A percentile compares a stretch with the other conserved stretches of the same genome.
Conservation (phyloP, 768 basidiomycete genomes). For the Amanita pseudoporphyria region DNA sequence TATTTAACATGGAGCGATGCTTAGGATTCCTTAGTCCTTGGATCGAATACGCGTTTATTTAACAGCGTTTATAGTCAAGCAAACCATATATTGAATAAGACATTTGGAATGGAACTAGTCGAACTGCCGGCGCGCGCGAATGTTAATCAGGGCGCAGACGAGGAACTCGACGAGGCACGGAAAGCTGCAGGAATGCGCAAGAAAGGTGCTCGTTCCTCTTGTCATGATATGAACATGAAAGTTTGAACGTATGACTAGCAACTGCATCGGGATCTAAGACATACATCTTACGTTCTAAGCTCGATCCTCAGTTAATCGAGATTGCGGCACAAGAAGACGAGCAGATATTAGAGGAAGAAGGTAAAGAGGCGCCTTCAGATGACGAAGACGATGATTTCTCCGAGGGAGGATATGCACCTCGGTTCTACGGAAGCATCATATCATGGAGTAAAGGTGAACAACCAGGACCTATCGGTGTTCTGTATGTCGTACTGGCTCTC, state of each 20-base stretch:
- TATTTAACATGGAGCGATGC: not conserved
- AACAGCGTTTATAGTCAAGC: slow-evolving; percentile 44
- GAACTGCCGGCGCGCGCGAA: slow-evolving; percentile 51
- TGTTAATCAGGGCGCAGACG: slow-evolving; percentile 28
- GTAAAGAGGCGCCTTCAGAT: slow-evolving; percentile 9
- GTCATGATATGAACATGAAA: not conserved
- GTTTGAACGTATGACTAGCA: slow-evolving; percentile 27
- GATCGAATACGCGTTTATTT: slow-evolving; percentile 38
- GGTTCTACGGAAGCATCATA: slow-evolving; percentile 58
- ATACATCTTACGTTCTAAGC: slow-evolving; percentile 73
- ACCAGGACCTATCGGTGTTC: slow-evolving; percentile 58
- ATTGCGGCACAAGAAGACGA: slow-evolving; percentile 47
- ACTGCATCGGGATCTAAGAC: slow-evolving; percentile 57
- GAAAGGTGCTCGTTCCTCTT: slow-evolving; percentile 33
- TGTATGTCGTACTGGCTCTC: slow-evolving; percentile 74
- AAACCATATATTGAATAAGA: slow-evolving; percentile 45
- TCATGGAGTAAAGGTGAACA: slow-evolving; percentile 66
- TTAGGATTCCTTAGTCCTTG: slow-evolving; percentile 15
- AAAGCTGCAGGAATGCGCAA: slow-evolving; percentile 45
- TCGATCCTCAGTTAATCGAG: slow-evolving; percentile 55
- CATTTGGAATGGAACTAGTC: slow-evolving; percentile 71
- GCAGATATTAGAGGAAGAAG: slow-evolving; percentile 39
- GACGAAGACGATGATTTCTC: slow-evolving; percentile 24
- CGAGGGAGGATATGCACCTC: slow-evolving; percentile 18
- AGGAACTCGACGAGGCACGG: slow-evolving; percentile 30